Conservation (phyloP, 2,329 filamentous ascomycete genomes). For the Chaetomium sp. region DNA sequence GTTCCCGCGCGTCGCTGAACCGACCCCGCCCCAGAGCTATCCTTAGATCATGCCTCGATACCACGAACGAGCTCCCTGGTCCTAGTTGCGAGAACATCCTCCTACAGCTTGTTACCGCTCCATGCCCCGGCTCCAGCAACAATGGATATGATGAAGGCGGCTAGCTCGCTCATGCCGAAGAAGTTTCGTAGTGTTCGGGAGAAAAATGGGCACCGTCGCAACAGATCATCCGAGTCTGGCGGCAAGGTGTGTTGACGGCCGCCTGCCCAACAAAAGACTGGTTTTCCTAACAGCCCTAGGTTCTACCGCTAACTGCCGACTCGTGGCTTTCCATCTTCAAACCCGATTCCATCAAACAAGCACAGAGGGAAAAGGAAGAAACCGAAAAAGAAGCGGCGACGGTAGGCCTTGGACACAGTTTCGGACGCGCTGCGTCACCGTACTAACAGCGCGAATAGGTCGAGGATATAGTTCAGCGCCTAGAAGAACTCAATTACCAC, state of each 20-base stretch:
- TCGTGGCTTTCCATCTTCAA: constrained; percentile 67
- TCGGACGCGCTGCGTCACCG: not conserved
- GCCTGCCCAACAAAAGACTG: not conserved
- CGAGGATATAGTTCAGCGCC: constrained; percentile 44
- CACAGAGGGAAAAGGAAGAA: constrained; percentile 36
- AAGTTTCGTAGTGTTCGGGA: constrained; percentile 73
- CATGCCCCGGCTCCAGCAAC: not conserved
- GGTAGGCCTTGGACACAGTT: constrained; percentile 41
- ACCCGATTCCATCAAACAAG: constrained; percentile 58
- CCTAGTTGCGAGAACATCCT: not conserved
- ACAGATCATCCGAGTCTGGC: constrained; percentile 57
- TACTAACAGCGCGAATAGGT: constrained; percentile 40
- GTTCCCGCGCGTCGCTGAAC: not conserved
- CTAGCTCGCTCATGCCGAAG: constrained; percentile 50
- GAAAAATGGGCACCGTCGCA: constrained; percentile 60
- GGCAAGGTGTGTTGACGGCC: constrained; percentile 50
- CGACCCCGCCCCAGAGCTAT: not conserved
- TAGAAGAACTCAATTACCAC: constrained; percentile 50
- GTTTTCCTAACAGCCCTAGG: constrained; percentile 42
- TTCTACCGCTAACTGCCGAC: constrained; percentile 57
- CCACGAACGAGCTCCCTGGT: not conserved
- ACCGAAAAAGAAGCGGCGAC: constrained; percentile 45
- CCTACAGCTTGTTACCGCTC: not conserved
- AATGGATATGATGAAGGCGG: constrained; percentile 51
- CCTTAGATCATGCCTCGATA: constrained; percentile 12